Evolutionary conservation across 164 flowering plant genomes (phyloP).

Genomic region (Paratinospora sagittata): DNA sequence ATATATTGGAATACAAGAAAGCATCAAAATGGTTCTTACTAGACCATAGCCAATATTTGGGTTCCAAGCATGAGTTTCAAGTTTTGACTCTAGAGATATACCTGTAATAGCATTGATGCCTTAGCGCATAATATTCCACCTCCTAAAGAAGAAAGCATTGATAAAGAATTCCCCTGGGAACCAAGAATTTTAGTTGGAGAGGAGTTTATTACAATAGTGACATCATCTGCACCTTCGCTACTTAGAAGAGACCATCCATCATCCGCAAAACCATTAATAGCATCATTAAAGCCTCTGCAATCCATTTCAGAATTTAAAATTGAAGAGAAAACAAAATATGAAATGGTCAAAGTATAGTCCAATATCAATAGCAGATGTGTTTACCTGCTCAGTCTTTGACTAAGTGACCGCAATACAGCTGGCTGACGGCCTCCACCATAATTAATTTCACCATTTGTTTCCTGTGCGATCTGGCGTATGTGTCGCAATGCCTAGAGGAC

Average conservation of each 20-base stretch:
- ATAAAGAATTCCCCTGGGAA: constrained; percentile 32
- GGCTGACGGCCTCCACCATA: constrained; percentile 74
- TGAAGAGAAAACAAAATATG: neutral
- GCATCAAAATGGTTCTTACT: neutral
- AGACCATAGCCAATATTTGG: neutral
- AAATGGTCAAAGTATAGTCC: neutral
- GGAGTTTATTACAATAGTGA: constrained; percentile 61
- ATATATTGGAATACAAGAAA: neutral
- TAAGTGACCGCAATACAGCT: constrained; percentile 64
- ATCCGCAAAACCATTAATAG: constrained; percentile 76
- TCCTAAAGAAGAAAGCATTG: constrained; percentile 43
- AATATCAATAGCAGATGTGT: neutral
- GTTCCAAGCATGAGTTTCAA: neutral
- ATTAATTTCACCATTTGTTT: constrained; percentile 55
- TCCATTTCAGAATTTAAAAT: neutral
- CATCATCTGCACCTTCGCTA: constrained; percentile 76
- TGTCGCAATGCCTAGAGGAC: constrained; percentile 58
- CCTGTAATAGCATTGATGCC: constrained; percentile 85
- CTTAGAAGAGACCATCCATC: constrained; percentile 78
- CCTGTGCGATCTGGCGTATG: constrained; percentile 74
- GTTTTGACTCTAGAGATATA: constrained; percentile 9
- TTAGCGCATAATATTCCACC: constrained; percentile 80
- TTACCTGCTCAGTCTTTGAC: constrained; percentile 75
- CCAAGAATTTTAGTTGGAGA: constrained; percentile 52
- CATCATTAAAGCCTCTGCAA: constrained; percentile 78